Percentiles rank a stretch among this genome's conserved stretches.
phyloP scores from a whole-genome alignment of 2,329 filamentous ascomycete species.

The Colletotrichum lini region DNA sequence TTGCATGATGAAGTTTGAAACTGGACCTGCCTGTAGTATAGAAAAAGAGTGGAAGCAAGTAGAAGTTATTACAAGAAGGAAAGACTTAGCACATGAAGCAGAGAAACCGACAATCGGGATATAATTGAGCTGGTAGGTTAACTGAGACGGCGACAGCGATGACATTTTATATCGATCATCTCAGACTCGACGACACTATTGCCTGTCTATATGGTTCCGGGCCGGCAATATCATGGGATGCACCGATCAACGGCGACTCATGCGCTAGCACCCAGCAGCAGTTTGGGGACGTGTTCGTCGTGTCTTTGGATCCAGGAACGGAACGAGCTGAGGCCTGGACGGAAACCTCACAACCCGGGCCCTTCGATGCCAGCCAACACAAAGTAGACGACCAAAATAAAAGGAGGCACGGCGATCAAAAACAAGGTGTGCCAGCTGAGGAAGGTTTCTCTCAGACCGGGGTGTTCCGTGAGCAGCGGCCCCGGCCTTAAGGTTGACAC shows the following conservation, averaged over 20 bases:
- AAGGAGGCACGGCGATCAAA: slow-evolving; percentile 17
- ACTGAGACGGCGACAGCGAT: background rate
- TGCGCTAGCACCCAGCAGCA: slow-evolving; percentile 19
- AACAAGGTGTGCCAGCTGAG: slow-evolving; percentile 3
- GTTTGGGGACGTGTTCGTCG: slow-evolving; percentile 24
- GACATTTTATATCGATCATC: background rate
- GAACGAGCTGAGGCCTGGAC: background rate
- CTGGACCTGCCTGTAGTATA: slow-evolving; percentile 29
- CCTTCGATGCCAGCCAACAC: background rate
- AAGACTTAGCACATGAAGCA: background rate
- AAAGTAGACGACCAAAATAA: background rate
- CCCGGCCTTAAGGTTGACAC: slow-evolving; percentile 19
- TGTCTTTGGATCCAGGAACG: background rate
- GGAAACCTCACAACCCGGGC: background rate
- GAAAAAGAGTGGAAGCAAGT: slow-evolving; percentile 26
- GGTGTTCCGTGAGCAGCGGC: background rate
- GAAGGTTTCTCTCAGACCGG: slow-evolving; percentile 19
- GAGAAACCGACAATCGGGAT: background rate
- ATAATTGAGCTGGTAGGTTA: background rate
- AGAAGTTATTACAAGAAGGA: slow-evolving; percentile 7
- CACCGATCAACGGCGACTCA: slow-evolving; percentile 20
- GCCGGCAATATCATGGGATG: slow-evolving; percentile 9
- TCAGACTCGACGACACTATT: background rate
- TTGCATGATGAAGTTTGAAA: slow-evolving; percentile 28
- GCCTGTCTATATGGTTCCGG: background rate